phyloP scores from a whole-genome alignment of 257 asterid genomes.

The Rehmannia glutinosa region DNA sequence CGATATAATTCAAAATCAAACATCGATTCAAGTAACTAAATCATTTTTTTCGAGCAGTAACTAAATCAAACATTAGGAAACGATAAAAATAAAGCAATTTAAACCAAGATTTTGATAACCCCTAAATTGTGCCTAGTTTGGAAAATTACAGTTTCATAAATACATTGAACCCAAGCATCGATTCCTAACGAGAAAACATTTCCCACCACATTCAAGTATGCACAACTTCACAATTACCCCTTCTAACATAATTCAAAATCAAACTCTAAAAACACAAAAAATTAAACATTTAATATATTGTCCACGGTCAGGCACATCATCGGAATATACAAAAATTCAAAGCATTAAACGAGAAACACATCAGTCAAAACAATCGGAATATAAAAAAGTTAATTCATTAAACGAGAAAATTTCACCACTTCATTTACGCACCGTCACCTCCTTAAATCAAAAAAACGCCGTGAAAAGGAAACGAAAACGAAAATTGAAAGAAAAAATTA shows the following conservation, averaged over 20 bases:
- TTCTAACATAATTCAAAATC: not conserved
- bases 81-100: too few species aligned
- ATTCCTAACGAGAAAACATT: not conserved
- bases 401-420: not conserved
- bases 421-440: not conserved
- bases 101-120: not conserved
- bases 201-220: not conserved
- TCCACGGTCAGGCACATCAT: not conserved
- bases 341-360: not conserved
- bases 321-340: not conserved
- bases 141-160: conserved; percentile 11
- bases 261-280: not conserved
- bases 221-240: conserved; percentile 13
- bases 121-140: not conserved
- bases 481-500: not conserved
- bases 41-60: not conserved
- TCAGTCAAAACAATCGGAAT: not conserved
- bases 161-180: not conserved
- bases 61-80: not conserved
- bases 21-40: not conserved
- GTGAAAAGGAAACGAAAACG: not conserved
- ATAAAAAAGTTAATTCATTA: not conserved
- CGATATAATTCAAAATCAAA: too few species aligned
- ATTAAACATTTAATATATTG: not conserved
- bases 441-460: conserved; percentile 2